Percentiles rank a stretch among this genome's conserved stretches.
Evolutionary conservation across 192 early-diverging fungal genomes (phyloP).

Genomic region (Coemansia sp.): DNA sequence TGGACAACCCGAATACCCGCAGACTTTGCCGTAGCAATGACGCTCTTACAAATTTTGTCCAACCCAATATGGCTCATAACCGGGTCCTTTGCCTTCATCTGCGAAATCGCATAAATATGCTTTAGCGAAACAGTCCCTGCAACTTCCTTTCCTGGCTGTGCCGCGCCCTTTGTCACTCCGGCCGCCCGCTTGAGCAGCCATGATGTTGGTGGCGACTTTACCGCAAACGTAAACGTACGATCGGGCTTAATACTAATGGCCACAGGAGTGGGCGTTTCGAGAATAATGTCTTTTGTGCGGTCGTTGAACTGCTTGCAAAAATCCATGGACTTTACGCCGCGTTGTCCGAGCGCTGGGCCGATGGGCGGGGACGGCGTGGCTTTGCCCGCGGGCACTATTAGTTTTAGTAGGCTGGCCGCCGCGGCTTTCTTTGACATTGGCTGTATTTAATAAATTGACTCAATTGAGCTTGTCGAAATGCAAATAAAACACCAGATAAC

Average conservation of each 20-base stretch:
- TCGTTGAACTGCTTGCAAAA: slow-evolving; percentile 99
- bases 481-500: too few relatives aligned
- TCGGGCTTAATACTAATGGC: slow-evolving; percentile 86
- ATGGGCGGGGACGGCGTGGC: slow-evolving; percentile 82
- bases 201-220: slow-evolving; percentile 81
- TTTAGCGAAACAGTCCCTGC: slow-evolving; percentile 85
- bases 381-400: slow-evolving; percentile 88
- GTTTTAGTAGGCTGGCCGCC: slow-evolving; percentile 58
- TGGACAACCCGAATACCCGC: slow-evolving; percentile 84
- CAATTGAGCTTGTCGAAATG: too few relatives aligned
- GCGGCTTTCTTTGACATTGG: slow-evolving; percentile 52
- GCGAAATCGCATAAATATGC: slow-evolving; percentile 92
- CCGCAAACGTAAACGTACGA: slow-evolving; percentile 85
- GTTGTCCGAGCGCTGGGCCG: slow-evolving; percentile 92
- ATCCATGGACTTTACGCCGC: slow-evolving; percentile 97
- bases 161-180: slow-evolving; percentile 81
- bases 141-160: slow-evolving; percentile 69
- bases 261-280: slow-evolving; percentile 80
- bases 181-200: slow-evolving; percentile 87
- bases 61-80: slow-evolving; percentile 70
- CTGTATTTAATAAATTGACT: neutral
- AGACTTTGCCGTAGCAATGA: slow-evolving; percentile 74
- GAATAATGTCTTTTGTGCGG: slow-evolving; percentile 77
- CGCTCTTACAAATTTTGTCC: slow-evolving; percentile 64
- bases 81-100: slow-evolving; percentile 81